Percentiles rank a stretch among this genome's conserved stretches.
These are phyloP conservation scores for Vanrija pseudolonga DNA, from an alignment of 1,284 basidiomycete species.

Conservation along the genomic window DNA sequence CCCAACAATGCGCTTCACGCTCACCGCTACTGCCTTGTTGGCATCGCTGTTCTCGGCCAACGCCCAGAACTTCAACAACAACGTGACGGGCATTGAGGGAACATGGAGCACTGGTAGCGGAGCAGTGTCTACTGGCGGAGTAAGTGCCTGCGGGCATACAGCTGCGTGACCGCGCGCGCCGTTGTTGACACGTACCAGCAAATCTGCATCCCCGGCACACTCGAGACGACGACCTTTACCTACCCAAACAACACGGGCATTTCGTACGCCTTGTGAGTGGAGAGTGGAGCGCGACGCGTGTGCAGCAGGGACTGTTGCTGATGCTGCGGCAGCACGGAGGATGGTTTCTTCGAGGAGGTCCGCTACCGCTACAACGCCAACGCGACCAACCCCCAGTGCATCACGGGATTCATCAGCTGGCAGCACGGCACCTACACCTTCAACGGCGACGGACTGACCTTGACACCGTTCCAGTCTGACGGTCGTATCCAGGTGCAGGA, in stretches of 20 bases:
- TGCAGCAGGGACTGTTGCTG: neutral
- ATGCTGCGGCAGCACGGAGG: slow-evolving; percentile 51
- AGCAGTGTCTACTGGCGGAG: slow-evolving; percentile 73
- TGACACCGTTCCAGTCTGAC: slow-evolving; percentile 65
- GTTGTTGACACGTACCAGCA: slow-evolving; percentile 52
- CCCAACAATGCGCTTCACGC: slow-evolving; percentile 9
- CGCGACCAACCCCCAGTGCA: slow-evolving; percentile 53
- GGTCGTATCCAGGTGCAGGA: slow-evolving; percentile 90
- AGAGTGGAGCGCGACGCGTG: slow-evolving; percentile 42
- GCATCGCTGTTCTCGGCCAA: slow-evolving; percentile 4
- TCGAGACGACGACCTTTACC: slow-evolving; percentile 61
- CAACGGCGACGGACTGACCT: slow-evolving; percentile 65
- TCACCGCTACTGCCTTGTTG: neutral
- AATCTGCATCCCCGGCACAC: slow-evolving; percentile 71
- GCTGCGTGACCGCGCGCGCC: neutral
- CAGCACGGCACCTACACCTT: slow-evolving; percentile 73
- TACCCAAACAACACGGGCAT: slow-evolving; percentile 80
- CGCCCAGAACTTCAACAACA: slow-evolving; percentile 48
- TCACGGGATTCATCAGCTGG: slow-evolving; percentile 79
- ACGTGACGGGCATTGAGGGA: slow-evolving; percentile 64
- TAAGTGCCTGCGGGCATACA: slow-evolving; percentile 52
- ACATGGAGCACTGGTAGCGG: slow-evolving; percentile 80
- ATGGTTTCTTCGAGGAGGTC: slow-evolving; percentile 78
- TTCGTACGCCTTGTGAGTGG: slow-evolving; percentile 77
- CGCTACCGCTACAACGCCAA: slow-evolving; percentile 82